These are phyloP conservation scores for Rhodocollybia butyracea DNA, from an alignment of 768 basidiomycete genomes.

Conservation along the genomic window DNA sequence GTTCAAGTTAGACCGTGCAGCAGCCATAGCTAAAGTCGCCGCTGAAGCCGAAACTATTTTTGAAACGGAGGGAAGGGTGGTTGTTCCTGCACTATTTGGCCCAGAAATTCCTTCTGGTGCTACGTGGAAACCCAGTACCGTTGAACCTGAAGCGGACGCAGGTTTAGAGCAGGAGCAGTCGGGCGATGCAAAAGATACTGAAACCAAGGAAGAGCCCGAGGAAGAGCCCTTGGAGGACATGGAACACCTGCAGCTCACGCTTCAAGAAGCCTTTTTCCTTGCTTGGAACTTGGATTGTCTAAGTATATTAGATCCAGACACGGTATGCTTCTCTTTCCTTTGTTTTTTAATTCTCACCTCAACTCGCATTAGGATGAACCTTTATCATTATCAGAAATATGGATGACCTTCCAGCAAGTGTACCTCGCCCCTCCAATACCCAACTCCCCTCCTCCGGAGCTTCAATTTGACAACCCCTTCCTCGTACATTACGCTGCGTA, in stretches of 20 bases:
- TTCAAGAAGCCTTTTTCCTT: slow-evolving; percentile 89
- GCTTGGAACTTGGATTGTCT: slow-evolving; percentile 83
- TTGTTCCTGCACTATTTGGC: slow-evolving; percentile 55
- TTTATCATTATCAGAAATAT: slow-evolving; percentile 56
- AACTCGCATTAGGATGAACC: slow-evolving; percentile 40
- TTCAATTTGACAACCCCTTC: slow-evolving; percentile 88
- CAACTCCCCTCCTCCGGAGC: slow-evolving; percentile 24
- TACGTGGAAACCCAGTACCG: slow-evolving; percentile 64
- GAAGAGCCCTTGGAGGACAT: slow-evolving; percentile 63
- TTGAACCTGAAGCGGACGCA: slow-evolving; percentile 3
- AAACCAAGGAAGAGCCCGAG: slow-evolving; percentile 35
- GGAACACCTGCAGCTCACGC: slow-evolving; percentile 88
- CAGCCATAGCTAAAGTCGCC: slow-evolving; percentile 78
- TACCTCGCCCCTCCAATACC: slow-evolving; percentile 42
- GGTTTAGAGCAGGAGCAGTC: not conserved
- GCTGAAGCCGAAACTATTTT: slow-evolving; percentile 80
- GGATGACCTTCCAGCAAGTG: slow-evolving; percentile 58
- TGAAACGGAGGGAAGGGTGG: slow-evolving; percentile 61
- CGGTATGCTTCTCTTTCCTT: slow-evolving; percentile 42
- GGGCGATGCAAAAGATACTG: slow-evolving; percentile 24
- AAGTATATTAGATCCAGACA: slow-evolving; percentile 58
- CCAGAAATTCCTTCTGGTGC: slow-evolving; percentile 74
- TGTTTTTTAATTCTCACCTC: slow-evolving; percentile 8
- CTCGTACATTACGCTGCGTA: slow-evolving; percentile 86
- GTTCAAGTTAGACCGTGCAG: slow-evolving; percentile 90